A percentile compares a stretch with the other conserved stretches of the same genome.
Conservation (phyloP, 768 basidiomycete species). For the Psilocybe sp. region DNA sequence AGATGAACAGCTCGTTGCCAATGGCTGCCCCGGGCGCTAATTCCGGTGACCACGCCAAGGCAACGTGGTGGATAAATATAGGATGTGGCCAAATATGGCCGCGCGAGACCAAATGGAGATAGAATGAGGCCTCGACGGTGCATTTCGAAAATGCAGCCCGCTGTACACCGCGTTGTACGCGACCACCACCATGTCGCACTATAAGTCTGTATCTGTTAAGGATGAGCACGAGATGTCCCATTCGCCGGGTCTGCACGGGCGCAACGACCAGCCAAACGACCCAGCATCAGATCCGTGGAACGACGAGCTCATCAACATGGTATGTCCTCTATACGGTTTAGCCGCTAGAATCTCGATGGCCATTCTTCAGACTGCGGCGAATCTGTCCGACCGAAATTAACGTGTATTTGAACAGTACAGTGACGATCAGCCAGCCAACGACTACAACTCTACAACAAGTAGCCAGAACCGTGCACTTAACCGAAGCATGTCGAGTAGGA, state of each 20-base stretch:
- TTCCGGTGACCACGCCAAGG: too few species aligned
- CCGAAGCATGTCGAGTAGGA: not conserved
- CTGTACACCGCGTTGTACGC: not conserved
- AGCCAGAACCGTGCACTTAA: too few species aligned
- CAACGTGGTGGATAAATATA: too few species aligned
- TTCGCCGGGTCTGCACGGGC: slow-evolving; percentile 4
- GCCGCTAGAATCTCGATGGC: not conserved
- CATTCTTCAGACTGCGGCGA: not conserved
- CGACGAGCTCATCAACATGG: slow-evolving; percentile 20
- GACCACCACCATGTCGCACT: slow-evolving; percentile 16
- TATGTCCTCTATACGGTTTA: slow-evolving; percentile 6
- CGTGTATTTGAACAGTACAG: not conserved
- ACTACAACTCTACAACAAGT: too few species aligned
- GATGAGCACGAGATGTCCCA: slow-evolving; percentile 12
- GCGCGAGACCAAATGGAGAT: not conserved
- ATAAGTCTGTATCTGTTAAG: slow-evolving; percentile 12
- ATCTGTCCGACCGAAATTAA: not conserved
- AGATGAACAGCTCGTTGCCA: too few species aligned
- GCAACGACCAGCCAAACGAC: slow-evolving; percentile 11
- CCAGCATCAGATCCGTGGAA: slow-evolving; percentile 9
- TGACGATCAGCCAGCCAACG: not conserved
- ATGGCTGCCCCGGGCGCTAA: too few species aligned
- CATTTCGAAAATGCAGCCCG: not conserved
- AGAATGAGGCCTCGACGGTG: not conserved
- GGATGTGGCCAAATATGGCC: too few species aligned